These are phyloP conservation scores for Camellia japonica DNA, from an alignment of 148 eudicot genomes.

Conservation along the genomic window DNA sequence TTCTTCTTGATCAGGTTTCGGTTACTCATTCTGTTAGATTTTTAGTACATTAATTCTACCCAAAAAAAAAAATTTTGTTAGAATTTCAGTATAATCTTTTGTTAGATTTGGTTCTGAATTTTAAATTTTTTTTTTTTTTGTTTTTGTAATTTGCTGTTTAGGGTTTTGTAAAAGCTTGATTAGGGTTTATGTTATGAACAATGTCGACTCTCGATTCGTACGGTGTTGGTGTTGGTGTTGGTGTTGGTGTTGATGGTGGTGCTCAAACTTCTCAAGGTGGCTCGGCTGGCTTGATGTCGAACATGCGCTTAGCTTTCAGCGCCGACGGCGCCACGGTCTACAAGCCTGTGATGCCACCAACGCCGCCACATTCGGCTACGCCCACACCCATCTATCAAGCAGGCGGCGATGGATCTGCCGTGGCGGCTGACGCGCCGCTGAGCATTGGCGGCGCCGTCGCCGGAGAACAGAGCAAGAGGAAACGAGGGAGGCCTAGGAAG, in stretches of 20 bases:
- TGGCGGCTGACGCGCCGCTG: background rate
- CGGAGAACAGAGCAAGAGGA: conserved; percentile 33
- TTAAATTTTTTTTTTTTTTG: too few species aligned
- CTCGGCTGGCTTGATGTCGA: conserved; percentile 9
- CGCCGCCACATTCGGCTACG: conserved; percentile 12
- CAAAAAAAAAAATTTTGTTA: too few species aligned
- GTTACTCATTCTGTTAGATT: background rate
- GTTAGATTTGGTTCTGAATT: too few species aligned
- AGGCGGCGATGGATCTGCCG: conserved; percentile 16
- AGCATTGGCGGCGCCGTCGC: background rate
- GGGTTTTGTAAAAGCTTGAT: background rate
- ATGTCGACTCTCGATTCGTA: conserved; percentile 12
- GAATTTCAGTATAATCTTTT: background rate
- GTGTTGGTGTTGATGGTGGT: background rate
- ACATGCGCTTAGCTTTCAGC: conserved; percentile 32
- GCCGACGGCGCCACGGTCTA: conserved; percentile 29
- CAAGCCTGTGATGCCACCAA: conserved; percentile 24
- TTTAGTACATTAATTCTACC: too few species aligned
- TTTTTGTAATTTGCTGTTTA: background rate
- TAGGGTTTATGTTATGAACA: conserved; percentile 15
- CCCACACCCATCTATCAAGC: conserved; percentile 5
- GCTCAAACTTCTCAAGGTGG: conserved; percentile 6
- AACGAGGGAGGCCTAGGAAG: conserved; percentile 58
- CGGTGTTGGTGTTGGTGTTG: conserved; percentile 2
- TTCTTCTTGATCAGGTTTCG: background rate